These are phyloP conservation scores for Ascoidea asiatica DNA, from an alignment of 805 yeast species.

Conservation along the genomic window DNA sequence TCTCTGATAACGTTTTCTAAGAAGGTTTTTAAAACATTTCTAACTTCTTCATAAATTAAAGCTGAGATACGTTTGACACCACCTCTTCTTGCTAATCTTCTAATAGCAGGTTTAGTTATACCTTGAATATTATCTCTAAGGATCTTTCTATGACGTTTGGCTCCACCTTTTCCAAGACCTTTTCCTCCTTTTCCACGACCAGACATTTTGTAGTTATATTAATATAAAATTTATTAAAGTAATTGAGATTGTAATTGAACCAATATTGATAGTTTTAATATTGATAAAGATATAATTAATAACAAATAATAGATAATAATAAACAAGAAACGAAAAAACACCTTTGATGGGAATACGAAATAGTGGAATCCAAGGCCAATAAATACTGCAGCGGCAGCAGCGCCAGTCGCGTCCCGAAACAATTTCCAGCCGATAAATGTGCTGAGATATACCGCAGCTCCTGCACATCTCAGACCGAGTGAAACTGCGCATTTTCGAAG, in stretches of 20 bases:
- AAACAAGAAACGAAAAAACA: too few relatives aligned
- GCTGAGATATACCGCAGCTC: neutral
- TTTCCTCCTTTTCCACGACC: conserved; percentile 99
- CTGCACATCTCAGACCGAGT: neutral
- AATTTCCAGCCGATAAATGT: too few relatives aligned
- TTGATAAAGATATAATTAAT: too few relatives aligned
- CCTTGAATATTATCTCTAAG: conserved; percentile 99
- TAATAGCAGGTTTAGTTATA: conserved; percentile 98
- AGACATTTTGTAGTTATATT: conserved; percentile 45
- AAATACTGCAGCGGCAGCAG: too few relatives aligned
- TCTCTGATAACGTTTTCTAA: conserved; percentile 96
- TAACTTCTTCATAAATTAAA: conserved; percentile 96
- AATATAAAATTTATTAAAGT: too few relatives aligned
- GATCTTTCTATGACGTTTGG: conserved; percentile 99
- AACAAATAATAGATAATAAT: neutral
- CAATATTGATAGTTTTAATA: neutral
- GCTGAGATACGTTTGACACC: conserved; percentile 99
- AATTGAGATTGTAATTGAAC: neutral
- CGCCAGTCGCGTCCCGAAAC: too few relatives aligned
- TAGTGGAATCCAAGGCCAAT: too few relatives aligned
- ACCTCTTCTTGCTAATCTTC: conserved; percentile 99
- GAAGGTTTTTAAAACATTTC: conserved; percentile 92
- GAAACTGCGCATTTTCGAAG: too few relatives aligned
- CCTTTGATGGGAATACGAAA: too few relatives aligned
- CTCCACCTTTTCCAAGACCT: conserved; percentile 99